Evolutionary conservation across 306 rosid species (phyloP), one percentile per base, ranked within the genome.

Genomic region (Cicer pinnatifidum): DNA sequence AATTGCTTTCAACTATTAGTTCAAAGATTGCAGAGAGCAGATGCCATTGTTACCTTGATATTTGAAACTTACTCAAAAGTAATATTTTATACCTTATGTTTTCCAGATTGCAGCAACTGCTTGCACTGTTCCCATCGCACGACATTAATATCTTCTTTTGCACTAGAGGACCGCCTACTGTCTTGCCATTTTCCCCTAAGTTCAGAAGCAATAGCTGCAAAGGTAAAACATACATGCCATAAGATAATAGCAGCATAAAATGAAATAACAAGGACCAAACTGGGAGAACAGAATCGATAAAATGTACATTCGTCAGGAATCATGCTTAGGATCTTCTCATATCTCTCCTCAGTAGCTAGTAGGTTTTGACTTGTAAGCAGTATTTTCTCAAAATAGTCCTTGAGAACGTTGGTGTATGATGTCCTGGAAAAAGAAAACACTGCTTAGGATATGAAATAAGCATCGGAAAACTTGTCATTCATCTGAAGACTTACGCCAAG

Each of bases 101-200:
- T 91, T 60, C 92, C 96, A 54, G 92, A 89, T 84, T 93, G 92
- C 70, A 94, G 80, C 71, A 84, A 50, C 69, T 62, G 85, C 71
- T 94, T 91, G 59, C 87, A 86, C 75, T 94, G 97, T 75, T 88
- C 91, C 97, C 99, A 94, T 68, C 99, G 83, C 73, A 83, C 61
- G 80, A 82, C 72, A 80, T 88, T 89, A 28, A 90, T 73, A 84
- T 84, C 97, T 11, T 87, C 92, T 82, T 87, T 94, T 45, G 87
- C 74, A 70, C 58, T 57, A 46, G 98, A 66, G 45, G 95, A 67
- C 76, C 87, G 56, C 56, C 76, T 84, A 74, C 75, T 84, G 12
- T 88, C 96, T 76, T 91, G 91, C 97, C 96, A 94, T 81, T 76
- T 89, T 40, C 96, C 96, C 58, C 96, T 82, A 45, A 91, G 94